A percentile compares a stretch with the other conserved stretches of the same genome.
Evolutionary conservation across 371 early-diverging fungal genomes (phyloP).

Genomic region (Apophysomyces ossiformis): DNA sequence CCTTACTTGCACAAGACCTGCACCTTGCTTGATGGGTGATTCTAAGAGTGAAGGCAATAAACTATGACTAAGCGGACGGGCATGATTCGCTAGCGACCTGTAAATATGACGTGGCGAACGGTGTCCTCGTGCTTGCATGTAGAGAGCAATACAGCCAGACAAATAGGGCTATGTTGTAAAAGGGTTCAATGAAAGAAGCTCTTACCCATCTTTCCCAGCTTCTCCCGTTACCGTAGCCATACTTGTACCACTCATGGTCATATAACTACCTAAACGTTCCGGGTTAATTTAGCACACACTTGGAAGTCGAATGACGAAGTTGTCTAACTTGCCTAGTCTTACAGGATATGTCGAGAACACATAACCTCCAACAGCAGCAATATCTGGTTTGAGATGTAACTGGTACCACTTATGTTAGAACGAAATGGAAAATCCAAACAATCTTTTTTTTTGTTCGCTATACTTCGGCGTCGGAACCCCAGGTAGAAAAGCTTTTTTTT

Average conservation of each 20-base stretch:
- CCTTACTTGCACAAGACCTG: constrained; percentile 54
- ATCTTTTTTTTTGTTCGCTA: background rate
- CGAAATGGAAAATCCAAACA: background rate
- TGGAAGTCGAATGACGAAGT: background rate
- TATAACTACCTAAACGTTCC: constrained; percentile 13
- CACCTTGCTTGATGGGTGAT: constrained; percentile 53
- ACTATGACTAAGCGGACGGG: constrained; percentile 21
- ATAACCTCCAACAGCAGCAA: constrained; percentile 24
- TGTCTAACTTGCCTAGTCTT: constrained; percentile 9
- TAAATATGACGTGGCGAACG: constrained; percentile 23
- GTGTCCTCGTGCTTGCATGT: constrained; percentile 38
- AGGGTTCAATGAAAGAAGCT: constrained; percentile 42
- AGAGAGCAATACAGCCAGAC: constrained; percentile 60
- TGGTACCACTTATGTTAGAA: background rate
- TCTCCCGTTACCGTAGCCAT: constrained; percentile 25
- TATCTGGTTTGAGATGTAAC: constrained; percentile 27
- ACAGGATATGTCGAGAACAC: constrained; percentile 21
- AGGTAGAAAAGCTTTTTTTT: constrained; percentile 18
- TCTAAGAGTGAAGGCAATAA: constrained; percentile 3
- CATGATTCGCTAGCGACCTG: constrained; percentile 36
- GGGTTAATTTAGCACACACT: background rate
- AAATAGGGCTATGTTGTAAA: constrained; percentile 64
- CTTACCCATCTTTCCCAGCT: background rate
- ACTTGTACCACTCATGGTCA: constrained; percentile 20
- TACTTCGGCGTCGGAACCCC: constrained; percentile 27